Percentiles rank a stretch among this genome's conserved stretches.
These are phyloP conservation scores for Talaromyces thailandensis DNA, from an alignment of 495 filamentous ascomycete species.

Conservation along the genomic window DNA sequence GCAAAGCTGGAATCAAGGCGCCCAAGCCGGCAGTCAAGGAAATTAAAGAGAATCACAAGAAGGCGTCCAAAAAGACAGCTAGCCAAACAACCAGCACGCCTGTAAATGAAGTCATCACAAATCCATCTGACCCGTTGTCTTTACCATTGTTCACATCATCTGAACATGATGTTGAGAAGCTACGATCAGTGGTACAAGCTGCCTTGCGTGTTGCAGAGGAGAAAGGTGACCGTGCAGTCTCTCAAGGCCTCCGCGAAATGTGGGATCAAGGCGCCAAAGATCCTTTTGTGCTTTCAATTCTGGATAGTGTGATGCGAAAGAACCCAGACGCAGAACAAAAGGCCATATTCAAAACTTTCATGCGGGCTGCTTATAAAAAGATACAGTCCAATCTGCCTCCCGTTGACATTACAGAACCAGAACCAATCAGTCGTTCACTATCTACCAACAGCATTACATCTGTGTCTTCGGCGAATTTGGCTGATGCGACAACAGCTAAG, in stretches of 20 bases:
- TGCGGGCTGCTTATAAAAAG: constrained; percentile 17
- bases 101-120: neutral
- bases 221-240: constrained; percentile 16
- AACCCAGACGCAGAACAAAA: constrained; percentile 16
- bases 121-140: constrained; percentile 9
- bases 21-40: constrained; percentile 6
- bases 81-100: constrained; percentile 11
- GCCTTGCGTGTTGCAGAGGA: constrained; percentile 15
- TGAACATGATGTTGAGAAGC: constrained; percentile 18
- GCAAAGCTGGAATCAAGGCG: constrained; percentile 20
- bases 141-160: constrained; percentile 15
- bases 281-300: constrained; percentile 15
- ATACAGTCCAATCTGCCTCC: constrained; percentile 10
- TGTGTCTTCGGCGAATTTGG: constrained; percentile 31
- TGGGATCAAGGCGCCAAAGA: constrained; percentile 20
- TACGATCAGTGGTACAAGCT: constrained; percentile 15
- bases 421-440: constrained; percentile 8
- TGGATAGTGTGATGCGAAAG: constrained; percentile 17
- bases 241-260: constrained; percentile 18
- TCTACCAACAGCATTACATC: constrained; percentile 39
- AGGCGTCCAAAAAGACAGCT: constrained; percentile 8
- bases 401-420: neutral
- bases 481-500: constrained; percentile 15
- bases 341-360: constrained; percentile 17
- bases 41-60: constrained; percentile 2